These are phyloP conservation scores for Mollisiaceae sp. DNA, from an alignment of 2,329 filamentous ascomycete species.

Conservation along the genomic window DNA sequence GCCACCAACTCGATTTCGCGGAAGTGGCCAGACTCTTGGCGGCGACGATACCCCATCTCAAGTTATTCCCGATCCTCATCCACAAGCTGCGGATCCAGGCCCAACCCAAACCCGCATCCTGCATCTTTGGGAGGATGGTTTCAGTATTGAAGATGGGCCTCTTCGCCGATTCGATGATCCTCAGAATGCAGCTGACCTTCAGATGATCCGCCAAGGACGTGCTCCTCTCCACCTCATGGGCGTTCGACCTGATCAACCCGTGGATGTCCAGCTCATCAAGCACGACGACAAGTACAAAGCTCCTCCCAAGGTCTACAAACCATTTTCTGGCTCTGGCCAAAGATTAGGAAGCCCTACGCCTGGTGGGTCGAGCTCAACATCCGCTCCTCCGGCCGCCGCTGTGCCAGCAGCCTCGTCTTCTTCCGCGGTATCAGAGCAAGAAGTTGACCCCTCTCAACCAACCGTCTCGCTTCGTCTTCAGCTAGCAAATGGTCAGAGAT, in stretches of 20 bases:
- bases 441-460: conserved; percentile 69
- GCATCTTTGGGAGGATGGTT: conserved; percentile 83
- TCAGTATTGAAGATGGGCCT: conserved; percentile 82
- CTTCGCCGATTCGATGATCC: conserved; percentile 82
- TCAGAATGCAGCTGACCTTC: conserved; percentile 70
- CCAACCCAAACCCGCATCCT: conserved; percentile 67
- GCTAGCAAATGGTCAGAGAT: conserved; percentile 75
- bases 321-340: conserved; percentile 74
- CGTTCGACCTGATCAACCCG: conserved; percentile 73
- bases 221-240: conserved; percentile 81
- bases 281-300: conserved; percentile 75
- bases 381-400: conserved; percentile 43
- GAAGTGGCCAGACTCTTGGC: conserved; percentile 76
- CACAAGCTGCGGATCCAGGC: conserved; percentile 37
- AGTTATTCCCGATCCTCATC: conserved; percentile 65
- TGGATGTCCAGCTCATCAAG: conserved; percentile 76
- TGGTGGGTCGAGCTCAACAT: conserved; percentile 52
- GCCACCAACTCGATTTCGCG: conserved; percentile 63
- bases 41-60: conserved; percentile 77
- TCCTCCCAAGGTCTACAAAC: conserved; percentile 76
- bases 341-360: conserved; percentile 80
- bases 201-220: conserved; percentile 77
- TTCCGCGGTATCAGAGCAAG: conserved; percentile 47
- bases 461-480: conserved; percentile 76
- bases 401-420: conserved; percentile 40